Evolutionary conservation across 2,329 filamentous ascomycete species (phyloP).

Genomic region (Verticillium klebahnii): DNA sequence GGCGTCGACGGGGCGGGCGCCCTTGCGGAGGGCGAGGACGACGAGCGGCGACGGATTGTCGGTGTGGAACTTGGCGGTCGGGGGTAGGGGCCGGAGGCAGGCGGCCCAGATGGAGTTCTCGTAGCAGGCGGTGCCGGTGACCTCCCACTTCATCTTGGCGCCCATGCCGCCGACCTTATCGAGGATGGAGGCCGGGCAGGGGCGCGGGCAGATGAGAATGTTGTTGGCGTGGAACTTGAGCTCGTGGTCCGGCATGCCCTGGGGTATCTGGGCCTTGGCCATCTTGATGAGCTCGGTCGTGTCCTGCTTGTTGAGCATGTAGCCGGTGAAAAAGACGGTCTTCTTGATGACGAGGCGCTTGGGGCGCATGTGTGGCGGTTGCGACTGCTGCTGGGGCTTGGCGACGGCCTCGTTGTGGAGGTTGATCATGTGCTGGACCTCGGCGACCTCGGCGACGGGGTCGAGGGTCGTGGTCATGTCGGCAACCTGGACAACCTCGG

Average conservation of each 20-base stretch:
- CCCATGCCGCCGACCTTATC: slow-evolving; percentile 85
- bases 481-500: slow-evolving; percentile 82
- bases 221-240: slow-evolving; percentile 82
- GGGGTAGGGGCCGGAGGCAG: slow-evolving; percentile 66
- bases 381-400: slow-evolving; percentile 20
- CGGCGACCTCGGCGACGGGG: slow-evolving; percentile 72
- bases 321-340: slow-evolving; percentile 87
- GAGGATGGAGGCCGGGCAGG: slow-evolving; percentile 66
- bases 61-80: slow-evolving; percentile 66
- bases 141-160: slow-evolving; percentile 76
- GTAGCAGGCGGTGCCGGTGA: slow-evolving; percentile 68
- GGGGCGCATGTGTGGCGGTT: slow-evolving; percentile 28
- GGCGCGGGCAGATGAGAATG: slow-evolving; percentile 81
- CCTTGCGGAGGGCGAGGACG: slow-evolving; percentile 74
- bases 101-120: slow-evolving; percentile 88
- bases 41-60: slow-evolving; percentile 76
- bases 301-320: slow-evolving; percentile 71
- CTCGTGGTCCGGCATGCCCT: slow-evolving; percentile 60
- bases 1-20: slow-evolving; percentile 73
- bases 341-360: slow-evolving; percentile 70
- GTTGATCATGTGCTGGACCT: slow-evolving; percentile 87
- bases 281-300: slow-evolving; percentile 68
- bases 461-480: slow-evolving; percentile 71
- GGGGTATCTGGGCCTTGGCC: slow-evolving; percentile 50
- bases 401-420: slow-evolving; percentile 66